Percentiles rank a stretch among this genome's conserved stretches.
phyloP scores from a whole-genome alignment of 129 eudicot genomes.

The Glebionis coronaria region DNA sequence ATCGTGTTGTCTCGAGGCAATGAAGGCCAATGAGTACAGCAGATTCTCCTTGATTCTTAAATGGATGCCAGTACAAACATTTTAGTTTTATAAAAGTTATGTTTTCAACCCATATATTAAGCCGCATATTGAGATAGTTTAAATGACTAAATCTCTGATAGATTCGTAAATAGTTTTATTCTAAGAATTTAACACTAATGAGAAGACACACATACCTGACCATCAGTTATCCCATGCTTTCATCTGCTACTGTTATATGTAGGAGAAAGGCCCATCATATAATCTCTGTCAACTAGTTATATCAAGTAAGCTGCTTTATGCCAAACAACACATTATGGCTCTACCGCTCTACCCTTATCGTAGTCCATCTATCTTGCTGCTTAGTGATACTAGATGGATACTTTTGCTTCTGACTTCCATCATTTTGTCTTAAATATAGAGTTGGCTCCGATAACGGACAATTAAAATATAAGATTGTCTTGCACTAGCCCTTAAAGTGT shows the following conservation, averaged over 20 bases:
- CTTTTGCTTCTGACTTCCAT: not conserved
- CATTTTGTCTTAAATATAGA: not conserved
- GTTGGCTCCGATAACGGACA: not conserved
- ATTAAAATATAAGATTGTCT: not conserved
- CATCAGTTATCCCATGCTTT: not conserved
- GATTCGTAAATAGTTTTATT: not conserved
- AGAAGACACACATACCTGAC: not conserved
- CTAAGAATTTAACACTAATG: not conserved
- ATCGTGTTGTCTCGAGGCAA: not conserved
- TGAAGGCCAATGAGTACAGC: not conserved
- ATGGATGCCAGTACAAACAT: not conserved
- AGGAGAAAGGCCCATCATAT: not conserved
- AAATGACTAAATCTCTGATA: not conserved
- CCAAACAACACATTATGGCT: not conserved
- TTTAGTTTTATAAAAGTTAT: slow-evolving; percentile 2
- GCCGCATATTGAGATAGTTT: not conserved
- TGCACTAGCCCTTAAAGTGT: not conserved
- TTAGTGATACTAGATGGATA: no score
- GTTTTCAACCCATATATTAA: not conserved
- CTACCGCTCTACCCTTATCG: no score
- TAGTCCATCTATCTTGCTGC: no score
- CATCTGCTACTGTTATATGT: not conserved
- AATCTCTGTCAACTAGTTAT: not conserved
- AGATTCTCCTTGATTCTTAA: not conserved
- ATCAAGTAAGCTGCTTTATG: not conserved